Base-by-base conservation (phyloP, 1,284 basidiomycete genomes). In the Rhodotorula glutinis region DNA sequence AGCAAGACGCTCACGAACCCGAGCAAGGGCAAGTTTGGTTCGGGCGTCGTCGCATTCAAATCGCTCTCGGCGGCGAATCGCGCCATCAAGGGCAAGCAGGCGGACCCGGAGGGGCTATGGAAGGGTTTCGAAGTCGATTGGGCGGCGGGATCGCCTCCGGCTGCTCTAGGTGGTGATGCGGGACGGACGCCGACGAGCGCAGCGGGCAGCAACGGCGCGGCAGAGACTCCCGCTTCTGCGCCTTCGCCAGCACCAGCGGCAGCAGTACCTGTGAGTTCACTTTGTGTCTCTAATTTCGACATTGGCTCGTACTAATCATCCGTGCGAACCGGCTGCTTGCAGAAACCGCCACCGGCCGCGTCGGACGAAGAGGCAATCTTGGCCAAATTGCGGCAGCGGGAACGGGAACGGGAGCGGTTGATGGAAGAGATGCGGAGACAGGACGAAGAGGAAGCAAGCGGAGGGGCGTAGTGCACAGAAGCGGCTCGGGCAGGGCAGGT, bases 401-500 rank as follows among this genome's bases (percentile, higher is more conserved):
- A 72, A n/a, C 59, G 71, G 17, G 70, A 72, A 33, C 59, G 71
- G 21, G 70, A 72, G 33, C 58, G 62, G 49, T 55, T 75, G 9
- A 74, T 74, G 53, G 73, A 69, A 30, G 70, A 75, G 56, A 68
- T 75, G 61, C 57, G 66, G 52, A n/a, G 53, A 62, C 68, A 75
- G 43, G 72, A 73, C 17, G 70, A 67, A 30, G 63, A 53, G 33
- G 72, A 66, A 0, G 71, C 70, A 16, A 56, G 43, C 4, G 47
- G 23, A 9, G 41, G 14, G n/a, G 44, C 60, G 47, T 30, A 19
- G 25, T 21, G 29, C 4, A 25, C 46, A 11, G 21, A 47, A n/a
- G 16, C 46, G n/a, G n/a, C 23, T 21, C 16, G n/a, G n/a, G 19
- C 3, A 21, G 13, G 46, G 10, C 21, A 25, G 23, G 44, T n/a